Conservation (phyloP, 371 early-diverging fungal genomes). For the Mucor racemosus region DNA sequence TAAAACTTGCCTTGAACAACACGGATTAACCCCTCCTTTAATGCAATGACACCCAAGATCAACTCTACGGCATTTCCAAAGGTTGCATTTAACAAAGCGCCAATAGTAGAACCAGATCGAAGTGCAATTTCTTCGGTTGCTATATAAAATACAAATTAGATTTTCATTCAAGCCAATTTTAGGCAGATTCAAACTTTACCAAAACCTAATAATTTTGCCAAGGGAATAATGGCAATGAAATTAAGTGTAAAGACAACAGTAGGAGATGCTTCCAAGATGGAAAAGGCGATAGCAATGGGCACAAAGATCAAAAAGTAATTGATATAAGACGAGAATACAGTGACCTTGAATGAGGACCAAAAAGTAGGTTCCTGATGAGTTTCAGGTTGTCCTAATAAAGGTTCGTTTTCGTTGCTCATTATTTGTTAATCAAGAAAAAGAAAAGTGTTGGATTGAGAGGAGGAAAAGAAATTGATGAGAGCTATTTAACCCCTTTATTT, state of each 20-base stretch:
- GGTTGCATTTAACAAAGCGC: conserved; percentile 33
- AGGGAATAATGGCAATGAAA: conserved; percentile 89
- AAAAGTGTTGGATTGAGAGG: not conserved
- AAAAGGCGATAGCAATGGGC: conserved; percentile 80
- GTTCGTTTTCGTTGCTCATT: conserved; percentile 30
- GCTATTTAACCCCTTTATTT: too few species aligned
- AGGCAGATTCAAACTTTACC: conserved; percentile 28
- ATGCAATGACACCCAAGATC: conserved; percentile 76
- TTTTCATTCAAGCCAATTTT: not conserved
- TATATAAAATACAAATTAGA: conserved; percentile 22
- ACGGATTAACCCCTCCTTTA: conserved; percentile 69
- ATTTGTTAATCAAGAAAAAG: conserved; percentile 1
- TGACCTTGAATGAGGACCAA: conserved; percentile 38
- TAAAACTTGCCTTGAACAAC: conserved; percentile 69
- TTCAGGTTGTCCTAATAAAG: conserved; percentile 26
- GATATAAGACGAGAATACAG: conserved; percentile 53
- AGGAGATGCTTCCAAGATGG: conserved; percentile 61
- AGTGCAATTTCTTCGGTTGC: conserved; percentile 54
- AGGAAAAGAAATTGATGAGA: too few species aligned
- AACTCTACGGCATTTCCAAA: conserved; percentile 75
- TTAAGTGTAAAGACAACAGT: conserved; percentile 81
- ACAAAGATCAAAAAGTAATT: conserved; percentile 75
- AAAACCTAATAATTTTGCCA: conserved; percentile 72
- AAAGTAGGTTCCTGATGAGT: conserved; percentile 24
- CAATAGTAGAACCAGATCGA: conserved; percentile 44